Evolutionary conservation across 495 filamentous ascomycete species (phyloP), one percentile per base, ranked within the genome.

Genomic region (Collariella sp.): DNA sequence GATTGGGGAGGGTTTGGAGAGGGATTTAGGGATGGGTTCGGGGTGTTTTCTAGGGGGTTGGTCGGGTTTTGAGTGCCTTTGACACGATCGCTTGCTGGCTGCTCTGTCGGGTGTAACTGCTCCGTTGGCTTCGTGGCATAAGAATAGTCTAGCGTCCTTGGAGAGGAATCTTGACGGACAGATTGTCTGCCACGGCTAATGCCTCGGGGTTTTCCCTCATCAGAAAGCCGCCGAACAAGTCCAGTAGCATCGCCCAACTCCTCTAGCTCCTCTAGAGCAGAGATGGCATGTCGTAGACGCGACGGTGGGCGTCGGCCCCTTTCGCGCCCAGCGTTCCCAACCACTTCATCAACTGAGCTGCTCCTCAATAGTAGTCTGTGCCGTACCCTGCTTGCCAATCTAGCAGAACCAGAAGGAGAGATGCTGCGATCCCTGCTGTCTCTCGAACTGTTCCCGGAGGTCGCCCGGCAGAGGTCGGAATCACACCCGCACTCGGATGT

Each of bases 101-200:
- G 26, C 26, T 31, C 26, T 31, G 4, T 31, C 26, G 4, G 26
- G 26, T 31, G 5, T 31, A 31, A 9, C 26, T 31, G 5, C 26
- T 31, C 26, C 26, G 26, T n/a, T n/a, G n/a, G n/a, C n/a, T n/a
- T n/a, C n/a, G n/a, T n/a, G n/a, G n/a, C n/a, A n/a, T n/a, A n/a
- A n/a, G n/a, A n/a, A n/a, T n/a, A n/a, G n/a, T n/a, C n/a, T n/a
- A n/a, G 18, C 2, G 16, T 2, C 1, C 19, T 3, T 20, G 5
- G 4, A 19, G 58, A 58, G 5, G 61, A 56, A 11, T 42, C 55
- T 33, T 50, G 24, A 1, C 55, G 55, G 1, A 18, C 47, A 12
- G 57, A 57, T 20, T 63, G 63, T 29, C 55, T 36, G 15, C 56
- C 58, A 13, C 60, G 46, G 50, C 60, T 61, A 9, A 57, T 56